Base-by-base conservation (phyloP, 805 yeast species). In the Tetrapisispora pingtungensis region DNA sequence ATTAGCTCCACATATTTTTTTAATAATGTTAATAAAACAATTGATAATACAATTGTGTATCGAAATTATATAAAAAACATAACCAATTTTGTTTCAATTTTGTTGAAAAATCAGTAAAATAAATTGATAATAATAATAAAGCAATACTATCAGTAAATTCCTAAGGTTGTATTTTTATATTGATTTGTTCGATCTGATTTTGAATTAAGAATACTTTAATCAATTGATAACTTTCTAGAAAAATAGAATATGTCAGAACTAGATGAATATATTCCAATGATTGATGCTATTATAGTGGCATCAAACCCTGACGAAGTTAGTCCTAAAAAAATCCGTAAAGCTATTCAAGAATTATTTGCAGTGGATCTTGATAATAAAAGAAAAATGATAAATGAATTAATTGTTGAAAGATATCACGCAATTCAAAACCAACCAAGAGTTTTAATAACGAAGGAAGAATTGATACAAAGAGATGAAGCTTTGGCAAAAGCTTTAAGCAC, bases 211-310 rank as follows among this genome's bases (percentile, higher is more conserved):
- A n/a, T n/a, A n/a, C n/a, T n/a, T n/a, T n/a, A 14, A 12, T 33
- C 22, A 33, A 19, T 18, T 10, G 17, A 20, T 13, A 7, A 6
- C 3, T n/a, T 12, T 15, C 10, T 8, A 10, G 3, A 4, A 28
- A 17, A 10, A 3, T n/a, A 15, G 27, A 30, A 7, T 5, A 49
- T 48, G 50, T 38, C n/a, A 7, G 45, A 46, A 13, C 31, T 50
- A 17, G 43, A 61, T 6, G 64, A 71, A 46, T 80, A 74, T 50
- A 62, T 71, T 7, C 82, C 86, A 3, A 77, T 81, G 49, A 79
- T 82, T 32, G 88, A 81, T 58, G 87, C 94, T 1, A 83, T 85
- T 10, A 63, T 85, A 32, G 68, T 80, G 41, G 88, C 77, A 7
- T 77, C 89, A 1, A 82, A 84, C 53, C 69, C 83, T 28, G 81